Percentiles rank a stretch among this genome's conserved stretches.
phyloP scores from a whole-genome alignment of 2,329 filamentous ascomycete species.

The Ilyonectria sp. region DNA sequence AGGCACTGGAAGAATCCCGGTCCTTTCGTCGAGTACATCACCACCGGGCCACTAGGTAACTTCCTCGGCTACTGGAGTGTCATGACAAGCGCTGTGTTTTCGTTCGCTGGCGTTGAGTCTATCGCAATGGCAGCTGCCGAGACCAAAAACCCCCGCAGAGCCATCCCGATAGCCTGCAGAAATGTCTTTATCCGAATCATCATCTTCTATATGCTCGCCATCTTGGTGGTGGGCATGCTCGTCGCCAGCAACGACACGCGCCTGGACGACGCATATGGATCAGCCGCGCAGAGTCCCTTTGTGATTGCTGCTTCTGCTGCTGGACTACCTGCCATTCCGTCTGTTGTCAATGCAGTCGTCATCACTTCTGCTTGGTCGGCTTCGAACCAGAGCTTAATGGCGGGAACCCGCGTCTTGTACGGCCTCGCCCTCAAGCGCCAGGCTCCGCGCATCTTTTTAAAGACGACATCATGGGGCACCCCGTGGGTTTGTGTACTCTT shows the following conservation, averaged over 20 bases:
- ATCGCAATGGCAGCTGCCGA: constrained; percentile 75
- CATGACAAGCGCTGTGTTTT: constrained; percentile 75
- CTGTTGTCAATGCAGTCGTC: constrained; percentile 83
- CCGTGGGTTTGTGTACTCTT: constrained; percentile 73
- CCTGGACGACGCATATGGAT: constrained; percentile 62
- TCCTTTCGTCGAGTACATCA: constrained; percentile 77
- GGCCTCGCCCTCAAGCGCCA: constrained; percentile 73
- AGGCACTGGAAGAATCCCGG: constrained; percentile 68
- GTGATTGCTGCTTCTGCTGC: constrained; percentile 81
- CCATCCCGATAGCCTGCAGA: constrained; percentile 69
- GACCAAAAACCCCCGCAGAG: constrained; percentile 68
- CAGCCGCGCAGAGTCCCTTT: constrained; percentile 68
- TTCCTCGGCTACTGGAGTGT: constrained; percentile 79
- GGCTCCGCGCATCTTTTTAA: constrained; percentile 69
- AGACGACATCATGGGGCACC: constrained; percentile 74
- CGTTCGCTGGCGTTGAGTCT: constrained; percentile 76
- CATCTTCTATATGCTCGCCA: constrained; percentile 75
- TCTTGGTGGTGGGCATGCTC: constrained; percentile 80
- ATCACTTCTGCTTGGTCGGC: constrained; percentile 80
- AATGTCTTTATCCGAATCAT: constrained; percentile 72
- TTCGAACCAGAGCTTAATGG: constrained; percentile 75
- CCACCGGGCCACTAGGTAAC: constrained; percentile 69
- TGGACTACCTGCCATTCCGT: constrained; percentile 76
- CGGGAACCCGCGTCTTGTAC: constrained; percentile 73
- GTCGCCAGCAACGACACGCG: constrained; percentile 72